Evolutionary conservation across 805 yeast species (phyloP).

Genomic region (Pichia membranifaciens): DNA sequence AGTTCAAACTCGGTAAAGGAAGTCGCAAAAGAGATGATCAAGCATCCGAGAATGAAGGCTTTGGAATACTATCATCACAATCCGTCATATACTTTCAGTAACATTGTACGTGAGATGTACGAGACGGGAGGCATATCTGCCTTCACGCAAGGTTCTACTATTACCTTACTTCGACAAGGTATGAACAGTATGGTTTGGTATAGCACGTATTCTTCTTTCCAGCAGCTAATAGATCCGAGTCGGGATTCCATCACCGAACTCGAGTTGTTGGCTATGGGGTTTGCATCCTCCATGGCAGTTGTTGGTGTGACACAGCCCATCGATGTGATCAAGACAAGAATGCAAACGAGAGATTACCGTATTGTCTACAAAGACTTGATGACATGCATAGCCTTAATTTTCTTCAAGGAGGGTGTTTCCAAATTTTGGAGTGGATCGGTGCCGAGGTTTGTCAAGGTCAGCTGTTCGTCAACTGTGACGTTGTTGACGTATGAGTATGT

Average conservation of each 20-base stretch:
- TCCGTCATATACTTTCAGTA: slow-evolving; percentile 50
- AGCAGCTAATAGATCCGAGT: slow-evolving; percentile 61
- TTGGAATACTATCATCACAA: slow-evolving; percentile 38
- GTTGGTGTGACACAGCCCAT: slow-evolving; percentile 81
- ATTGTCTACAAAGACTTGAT: slow-evolving; percentile 54
- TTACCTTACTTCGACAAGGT: slow-evolving; percentile 78
- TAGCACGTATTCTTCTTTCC: slow-evolving; percentile 71
- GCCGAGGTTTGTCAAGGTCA: slow-evolving; percentile 66
- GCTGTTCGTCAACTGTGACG: slow-evolving; percentile 65
- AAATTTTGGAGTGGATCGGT: slow-evolving; percentile 54
- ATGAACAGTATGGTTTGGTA: slow-evolving; percentile 78
- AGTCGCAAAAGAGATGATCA: neutral
- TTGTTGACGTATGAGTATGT: slow-evolving; percentile 56
- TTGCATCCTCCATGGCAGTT: slow-evolving; percentile 65
- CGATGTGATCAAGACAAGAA: slow-evolving; percentile 79
- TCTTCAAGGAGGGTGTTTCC: slow-evolving; percentile 40
- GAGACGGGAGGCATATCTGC: slow-evolving; percentile 67
- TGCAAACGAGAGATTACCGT: slow-evolving; percentile 72
- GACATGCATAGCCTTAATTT: slow-evolving; percentile 46
- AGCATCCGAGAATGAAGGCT: slow-evolving; percentile 15
- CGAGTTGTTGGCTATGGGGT: slow-evolving; percentile 40
- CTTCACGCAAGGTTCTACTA: slow-evolving; percentile 73
- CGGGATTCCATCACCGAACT: slow-evolving; percentile 37
- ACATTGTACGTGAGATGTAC: slow-evolving; percentile 61
- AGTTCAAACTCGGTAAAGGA: neutral